Evolutionary conservation across 2,329 filamentous ascomycete genomes (phyloP), one percentile per base, ranked within the genome.

Genomic region (Claviceps sorghi): DNA sequence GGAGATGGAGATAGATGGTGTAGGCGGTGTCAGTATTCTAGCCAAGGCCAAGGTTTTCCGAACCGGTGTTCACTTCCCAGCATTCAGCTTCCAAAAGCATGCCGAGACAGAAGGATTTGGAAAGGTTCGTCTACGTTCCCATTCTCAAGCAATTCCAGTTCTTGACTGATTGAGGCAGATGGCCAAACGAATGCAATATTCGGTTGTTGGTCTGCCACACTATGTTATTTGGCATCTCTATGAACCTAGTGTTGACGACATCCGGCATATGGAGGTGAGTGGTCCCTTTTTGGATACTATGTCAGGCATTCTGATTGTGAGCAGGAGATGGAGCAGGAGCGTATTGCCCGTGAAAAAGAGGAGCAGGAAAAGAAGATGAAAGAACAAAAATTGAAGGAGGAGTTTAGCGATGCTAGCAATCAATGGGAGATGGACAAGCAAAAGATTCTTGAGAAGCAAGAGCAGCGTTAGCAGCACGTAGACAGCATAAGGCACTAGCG

Each of bases 151-250:
- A 19, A 21, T 40, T 7, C 8, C 30, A 6, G 36, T 7, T 40
- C 26, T 50, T 22, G 50, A 26, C 15, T 11, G n/a, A 26, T 44
- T 19, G 26, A 41, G 13, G 30, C 10, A 95, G 90, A 98, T 98
- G 93, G 88, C 93, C 17, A 93, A 88, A 68, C 84, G 88, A 55
- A 97, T 98, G 93, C 78, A 86, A 54, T 97, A 88, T 64, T 95
- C 90, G 0, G 93, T 98, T 19, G 86, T 98, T 54, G 93, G 93
- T 34, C 76, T 98, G 47, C 93, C 93, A 7, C 93, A 98, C 66
- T 98, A 98, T 68, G 95, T 89, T 1, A 96, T 98, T 58, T 98
- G 93, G 93, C 93, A 98, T 82, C 76, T 98, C 62, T 98, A 98
- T 72, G 93, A 98, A 69, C 93, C 93, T n/a, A 95, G 88, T 62